Base-by-base conservation (phyloP, 2,329 filamentous ascomycete genomes). In the Cladosporium sp. region DNA sequence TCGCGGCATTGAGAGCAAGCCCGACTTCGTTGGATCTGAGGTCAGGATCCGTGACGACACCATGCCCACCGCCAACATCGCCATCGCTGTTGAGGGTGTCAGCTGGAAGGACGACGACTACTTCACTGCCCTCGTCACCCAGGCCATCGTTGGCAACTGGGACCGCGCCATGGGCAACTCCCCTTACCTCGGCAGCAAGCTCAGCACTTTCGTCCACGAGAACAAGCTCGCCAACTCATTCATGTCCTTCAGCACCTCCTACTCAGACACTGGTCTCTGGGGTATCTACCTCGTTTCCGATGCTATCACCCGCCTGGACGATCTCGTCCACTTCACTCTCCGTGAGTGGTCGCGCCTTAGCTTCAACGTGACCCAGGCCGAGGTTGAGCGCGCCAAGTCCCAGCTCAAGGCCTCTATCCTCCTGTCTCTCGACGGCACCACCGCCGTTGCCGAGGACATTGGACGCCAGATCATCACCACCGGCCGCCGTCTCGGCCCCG, bases 221-320 rank as follows among this genome's bases (percentile, higher is more conserved):
- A 86, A 97, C 80, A 88, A 92, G 76, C 85, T 99, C 63, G 94
- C 94, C 78, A 99, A 96, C 83, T 97, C 92, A 86, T 99, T 97
- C 85, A 99, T 99, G 95, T 96, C 90, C 82, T 99, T 99, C 82
- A 97, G 92, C 66, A 99, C 94, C 67, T 96, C 91, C 84, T 99
- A 99, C 82, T 97, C 92, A 74, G 94, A 99, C 78, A 99, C 94
- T 75, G 94, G 94, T 84, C 90, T 99, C 69, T 99, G 94, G 94
- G 94, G 94, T 81, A 97, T 97, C 83, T 99, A 99, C 84, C 85
- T 99, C 63, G 90, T 96, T 70, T 91, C 90, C 72, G 92, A 97
- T 79, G 89, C 94, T 80, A 80, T 89, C 69, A 92, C 88, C 70
- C 84, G 84, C 68, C 82, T 99, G 70, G 94, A 99, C 73, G 94